Conservation (phyloP, 805 yeast genomes). For the Wickerhamomyces alni region DNA sequence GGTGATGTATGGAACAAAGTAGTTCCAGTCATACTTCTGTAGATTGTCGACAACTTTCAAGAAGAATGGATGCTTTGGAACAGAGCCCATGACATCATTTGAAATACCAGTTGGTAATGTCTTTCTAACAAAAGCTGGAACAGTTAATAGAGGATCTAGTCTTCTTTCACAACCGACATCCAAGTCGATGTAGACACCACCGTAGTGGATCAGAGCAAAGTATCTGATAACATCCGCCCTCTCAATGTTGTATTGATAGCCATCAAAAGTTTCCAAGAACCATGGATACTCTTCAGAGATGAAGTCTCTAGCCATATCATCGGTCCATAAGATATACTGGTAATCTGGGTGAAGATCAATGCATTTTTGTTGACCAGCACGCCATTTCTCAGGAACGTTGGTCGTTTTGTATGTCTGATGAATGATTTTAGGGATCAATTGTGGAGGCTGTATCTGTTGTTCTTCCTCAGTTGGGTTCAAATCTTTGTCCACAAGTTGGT, state of each 20-base stretch:
- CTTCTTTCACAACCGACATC: conserved; percentile 83
- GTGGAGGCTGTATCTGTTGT: conserved; percentile 35
- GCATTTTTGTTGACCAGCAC: conserved; percentile 69
- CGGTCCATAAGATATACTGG: conserved; percentile 88
- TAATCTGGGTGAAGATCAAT: conserved; percentile 81
- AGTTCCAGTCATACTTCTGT: conserved; percentile 56
- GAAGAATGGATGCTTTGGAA: conserved; percentile 84
- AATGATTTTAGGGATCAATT: conserved; percentile 78
- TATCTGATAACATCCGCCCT: conserved; percentile 90
- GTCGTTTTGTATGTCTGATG: conserved; percentile 88
- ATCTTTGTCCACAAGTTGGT: conserved; percentile 59
- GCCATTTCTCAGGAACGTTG: conserved; percentile 79
- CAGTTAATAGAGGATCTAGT: conserved; percentile 74
- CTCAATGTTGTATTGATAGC: conserved; percentile 74
- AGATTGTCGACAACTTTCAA: conserved; percentile 60
- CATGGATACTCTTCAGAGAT: conserved; percentile 77
- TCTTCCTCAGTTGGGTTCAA: conserved; percentile 40
- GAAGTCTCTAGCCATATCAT: conserved; percentile 71
- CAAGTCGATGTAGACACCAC: conserved; percentile 86
- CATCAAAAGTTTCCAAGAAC: conserved; percentile 76
- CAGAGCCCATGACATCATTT: conserved; percentile 88
- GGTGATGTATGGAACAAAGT: conserved; percentile 83
- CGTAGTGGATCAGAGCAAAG: conserved; percentile 75
- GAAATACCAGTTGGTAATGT: conserved; percentile 89
- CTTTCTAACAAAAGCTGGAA: conserved; percentile 82